Evolutionary conservation across 2,329 filamentous ascomycete species (phyloP), one percentile per base, ranked within the genome.

Genomic region (Orbilia blumenaviensis): DNA sequence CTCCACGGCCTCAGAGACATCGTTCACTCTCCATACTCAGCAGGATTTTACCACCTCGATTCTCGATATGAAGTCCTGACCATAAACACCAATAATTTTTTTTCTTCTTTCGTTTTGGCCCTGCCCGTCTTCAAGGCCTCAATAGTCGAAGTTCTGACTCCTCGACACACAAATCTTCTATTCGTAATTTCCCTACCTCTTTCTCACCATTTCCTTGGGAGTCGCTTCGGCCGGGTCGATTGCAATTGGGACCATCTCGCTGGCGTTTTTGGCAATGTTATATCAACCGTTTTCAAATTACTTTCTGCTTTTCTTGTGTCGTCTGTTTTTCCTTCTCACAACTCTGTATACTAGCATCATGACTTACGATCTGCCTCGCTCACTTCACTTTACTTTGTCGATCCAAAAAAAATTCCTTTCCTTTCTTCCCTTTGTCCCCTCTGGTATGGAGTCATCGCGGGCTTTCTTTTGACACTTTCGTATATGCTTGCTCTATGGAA

Each of bases 151-250:
- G 52, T 10, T 61, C 36, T 41, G 71, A 38, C 36, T 21, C 34
- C 56, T 44, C 58, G 32, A 64, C 16, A 68, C 36, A 60, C 2
- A 32, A 52, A 41, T 32, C 16, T 50, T 62, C 23, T 61, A 52
- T 68, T 68, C 64, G 32, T 62, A 62, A 62, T 56, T 64, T 62
- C 48, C 56, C 38, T 42, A 56, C 54, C 34, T 63, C 41, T 27
- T 48, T 54, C 72, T 69, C 64, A 32, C 48, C 27, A 61, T 76
- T 60, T 69, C 58, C 27, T 76, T 66, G 64, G 69, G 72, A 76
- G 72, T 76, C 72, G 60, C 64, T 76, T 76, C 72, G 69, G 72
- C 72, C 58, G 72, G 72, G 72, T 76, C 72, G 72, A 76, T 76
- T 76, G 72, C 64, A 64, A 76, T 76, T 76, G 64, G 71, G 58